A percentile compares a stretch with the other conserved stretches of the same genome.
phyloP scores from a whole-genome alignment of 2,329 filamentous ascomycete genomes.

The Paecilomyces sp. region DNA sequence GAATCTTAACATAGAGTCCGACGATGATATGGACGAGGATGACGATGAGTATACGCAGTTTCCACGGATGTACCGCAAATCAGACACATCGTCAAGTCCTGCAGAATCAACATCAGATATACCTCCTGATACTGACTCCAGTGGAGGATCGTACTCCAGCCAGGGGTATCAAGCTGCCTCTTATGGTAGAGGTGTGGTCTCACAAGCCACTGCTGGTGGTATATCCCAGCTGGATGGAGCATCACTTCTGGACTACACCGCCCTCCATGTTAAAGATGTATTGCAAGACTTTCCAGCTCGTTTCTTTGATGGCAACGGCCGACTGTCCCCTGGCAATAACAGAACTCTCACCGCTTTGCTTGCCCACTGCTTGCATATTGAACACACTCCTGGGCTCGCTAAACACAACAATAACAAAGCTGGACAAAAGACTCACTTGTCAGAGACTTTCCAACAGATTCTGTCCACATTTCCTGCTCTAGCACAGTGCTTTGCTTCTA shows the following conservation, averaged over 20 bases:
- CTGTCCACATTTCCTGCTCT: background rate
- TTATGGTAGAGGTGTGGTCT: background rate
- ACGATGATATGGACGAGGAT: background rate
- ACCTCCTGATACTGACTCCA: background rate
- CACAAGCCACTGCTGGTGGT: background rate
- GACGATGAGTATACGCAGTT: background rate
- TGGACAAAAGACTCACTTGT: background rate
- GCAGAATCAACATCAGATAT: background rate
- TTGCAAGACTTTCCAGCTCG: background rate
- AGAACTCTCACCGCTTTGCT: background rate
- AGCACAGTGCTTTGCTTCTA: background rate
- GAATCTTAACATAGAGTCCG: constrained; percentile 8
- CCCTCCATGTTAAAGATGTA: background rate
- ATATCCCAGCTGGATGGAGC: background rate
- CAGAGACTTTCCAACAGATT: background rate
- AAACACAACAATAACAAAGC: background rate
- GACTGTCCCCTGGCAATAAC: background rate
- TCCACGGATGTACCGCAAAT: background rate
- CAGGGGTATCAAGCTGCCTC: background rate
- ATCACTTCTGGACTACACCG: background rate
- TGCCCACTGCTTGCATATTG: background rate
- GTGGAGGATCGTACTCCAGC: background rate
- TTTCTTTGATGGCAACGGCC: background rate
- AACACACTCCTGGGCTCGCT: background rate
- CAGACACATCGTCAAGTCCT: background rate